Conservation (phyloP, 2,329 filamentous ascomycete species). For the Pseudocercospora crystallina region DNA sequence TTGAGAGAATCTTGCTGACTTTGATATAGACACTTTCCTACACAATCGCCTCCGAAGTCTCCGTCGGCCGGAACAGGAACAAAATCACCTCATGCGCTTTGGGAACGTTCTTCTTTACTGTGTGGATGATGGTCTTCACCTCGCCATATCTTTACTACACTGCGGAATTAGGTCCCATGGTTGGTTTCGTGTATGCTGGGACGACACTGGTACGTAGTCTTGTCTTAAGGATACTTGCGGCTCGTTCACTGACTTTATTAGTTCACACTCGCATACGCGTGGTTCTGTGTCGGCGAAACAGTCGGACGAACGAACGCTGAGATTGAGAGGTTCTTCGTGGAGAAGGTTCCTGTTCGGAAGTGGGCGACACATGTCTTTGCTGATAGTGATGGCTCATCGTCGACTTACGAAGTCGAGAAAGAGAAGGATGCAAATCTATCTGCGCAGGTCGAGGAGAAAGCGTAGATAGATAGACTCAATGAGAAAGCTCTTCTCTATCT, state of each 20-base stretch:
- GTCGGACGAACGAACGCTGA: constrained; percentile 39
- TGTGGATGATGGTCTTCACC: constrained; percentile 44
- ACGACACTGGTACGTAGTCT: constrained; percentile 11
- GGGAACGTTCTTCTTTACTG: constrained; percentile 46
- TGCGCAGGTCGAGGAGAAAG: constrained; percentile 9
- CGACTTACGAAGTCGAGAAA: constrained; percentile 9
- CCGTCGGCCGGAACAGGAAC: constrained; percentile 50
- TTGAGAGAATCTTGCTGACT: too few relatives aligned
- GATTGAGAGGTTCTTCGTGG: constrained; percentile 42
- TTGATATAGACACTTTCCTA: constrained; percentile 19
- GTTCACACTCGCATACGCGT: constrained; percentile 38
- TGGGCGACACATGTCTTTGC: constrained; percentile 23
- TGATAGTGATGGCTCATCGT: constrained; percentile 5
- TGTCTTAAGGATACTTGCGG: too few relatives aligned
- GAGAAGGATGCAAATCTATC: constrained; percentile 10
- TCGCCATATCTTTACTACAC: constrained; percentile 45
- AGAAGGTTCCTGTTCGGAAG: constrained; percentile 28
- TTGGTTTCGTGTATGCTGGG: constrained; percentile 31
- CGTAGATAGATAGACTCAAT: neutral
- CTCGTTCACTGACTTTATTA: neutral
- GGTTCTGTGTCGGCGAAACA: constrained; percentile 45
- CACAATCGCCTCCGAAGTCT: constrained; percentile 43
- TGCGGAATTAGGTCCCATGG: constrained; percentile 37
- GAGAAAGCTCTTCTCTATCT: too few relatives aligned
- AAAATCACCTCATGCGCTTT: constrained; percentile 49